Percentiles rank a stretch among this genome's conserved stretches.
phyloP scores from a whole-genome alignment of 495 filamentous ascomycete genomes.

The Daldinia loculata region DNA sequence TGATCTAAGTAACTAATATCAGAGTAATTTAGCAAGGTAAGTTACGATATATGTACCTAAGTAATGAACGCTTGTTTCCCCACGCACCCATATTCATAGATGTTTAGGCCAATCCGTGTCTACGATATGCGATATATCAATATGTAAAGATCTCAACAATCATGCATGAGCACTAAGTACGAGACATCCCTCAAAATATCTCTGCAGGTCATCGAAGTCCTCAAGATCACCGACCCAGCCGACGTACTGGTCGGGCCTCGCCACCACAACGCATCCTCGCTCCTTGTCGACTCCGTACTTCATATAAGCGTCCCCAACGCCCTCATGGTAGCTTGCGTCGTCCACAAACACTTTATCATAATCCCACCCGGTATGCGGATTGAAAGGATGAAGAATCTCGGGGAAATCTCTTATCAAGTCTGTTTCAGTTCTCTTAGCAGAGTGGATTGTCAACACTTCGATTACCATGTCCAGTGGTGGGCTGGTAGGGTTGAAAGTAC shows the following conservation, averaged over 20 bases:
- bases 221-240: slow-evolving; percentile 64
- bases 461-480: slow-evolving; percentile 55
- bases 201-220: slow-evolving; percentile 56
- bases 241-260: slow-evolving; percentile 70
- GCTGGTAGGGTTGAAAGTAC: slow-evolving; percentile 55
- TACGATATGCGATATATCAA: neutral
- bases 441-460: slow-evolving; percentile 70
- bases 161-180: slow-evolving; percentile 34
- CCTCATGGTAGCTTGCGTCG: slow-evolving; percentile 66
- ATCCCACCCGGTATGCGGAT: slow-evolving; percentile 67
- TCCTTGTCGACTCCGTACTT: slow-evolving; percentile 68
- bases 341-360: slow-evolving; percentile 74
- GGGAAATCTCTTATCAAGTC: slow-evolving; percentile 67
- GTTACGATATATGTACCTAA: neutral
- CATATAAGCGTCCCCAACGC: slow-evolving; percentile 68
- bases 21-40: no score
- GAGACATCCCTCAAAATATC: slow-evolving; percentile 50
- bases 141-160: neutral
- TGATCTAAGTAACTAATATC: no score
- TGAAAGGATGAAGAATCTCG: slow-evolving; percentile 63
- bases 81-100: neutral
- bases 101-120: neutral
- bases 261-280: slow-evolving; percentile 65
- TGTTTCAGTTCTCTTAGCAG: slow-evolving; percentile 56
- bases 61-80: neutral